Evolutionary conservation across 257 asterid species (phyloP).

Genomic region (Solanum rostratum): DNA sequence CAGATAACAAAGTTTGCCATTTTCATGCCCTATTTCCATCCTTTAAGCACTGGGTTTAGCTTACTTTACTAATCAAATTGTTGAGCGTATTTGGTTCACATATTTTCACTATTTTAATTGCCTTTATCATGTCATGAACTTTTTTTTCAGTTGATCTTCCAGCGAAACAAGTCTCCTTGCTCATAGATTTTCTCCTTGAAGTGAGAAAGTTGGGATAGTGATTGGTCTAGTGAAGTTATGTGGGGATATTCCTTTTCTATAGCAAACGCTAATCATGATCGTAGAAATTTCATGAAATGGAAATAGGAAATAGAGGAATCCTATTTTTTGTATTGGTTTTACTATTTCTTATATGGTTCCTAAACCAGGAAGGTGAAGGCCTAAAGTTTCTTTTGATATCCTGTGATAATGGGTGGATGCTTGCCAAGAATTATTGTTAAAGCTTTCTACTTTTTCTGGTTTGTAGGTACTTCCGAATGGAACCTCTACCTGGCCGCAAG

Average conservation of each 20-base stretch:
- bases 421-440: not conserved
- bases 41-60: not conserved
- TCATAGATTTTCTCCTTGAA: not conserved
- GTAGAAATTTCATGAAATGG: not conserved
- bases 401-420: not conserved
- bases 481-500: slow-evolving; percentile 97
- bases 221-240: not conserved
- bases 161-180: not conserved
- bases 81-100: not conserved
- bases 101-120: not conserved
- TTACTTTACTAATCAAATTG: not conserved
- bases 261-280: not conserved
- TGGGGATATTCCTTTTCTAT: not conserved
- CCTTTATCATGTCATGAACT: not conserved
- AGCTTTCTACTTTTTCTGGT: not conserved
- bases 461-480: slow-evolving; percentile 87
- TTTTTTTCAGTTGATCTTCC: not conserved
- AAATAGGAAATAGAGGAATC: not conserved
- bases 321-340: not conserved
- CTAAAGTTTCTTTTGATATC: not conserved
- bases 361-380: not conserved
- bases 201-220: not conserved
- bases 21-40: not conserved
- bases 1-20: not conserved
- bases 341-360: not conserved